Base-by-base conservation (phyloP, 148 eudicot genomes). In the Simmondsia chinensis region DNA sequence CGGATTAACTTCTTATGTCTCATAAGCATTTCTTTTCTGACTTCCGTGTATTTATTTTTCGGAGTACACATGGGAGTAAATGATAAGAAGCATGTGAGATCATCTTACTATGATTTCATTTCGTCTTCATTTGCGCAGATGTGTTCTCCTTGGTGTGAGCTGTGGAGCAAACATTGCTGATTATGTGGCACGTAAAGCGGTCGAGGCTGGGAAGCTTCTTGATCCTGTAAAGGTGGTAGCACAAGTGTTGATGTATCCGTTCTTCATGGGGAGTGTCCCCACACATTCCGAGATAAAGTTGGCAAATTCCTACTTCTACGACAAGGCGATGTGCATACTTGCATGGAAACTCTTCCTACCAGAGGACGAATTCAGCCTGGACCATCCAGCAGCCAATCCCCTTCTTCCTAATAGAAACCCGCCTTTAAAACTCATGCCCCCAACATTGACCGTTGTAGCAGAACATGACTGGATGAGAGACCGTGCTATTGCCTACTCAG, bases 381-480 rank as follows among this genome's bases (percentile, higher is more conserved):
- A 89, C 57, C 97, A 89, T 70, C 97, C 93, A 2, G 95, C 97
- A 14, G 97, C 95, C 24, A 89, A 89, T 39, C 97, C 97, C 1
- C 94, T 89, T 10, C 24, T 66, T 13, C 74, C 87, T 0, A 63
- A 62, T 25, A 43, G 87, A 20, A 71, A 77, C 3, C 95, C 95
- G 16, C 93, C 93, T 25, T 31, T 89, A n/a, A 84, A 84, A 47
- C 73, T 71, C 15, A 84, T 89, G 94, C 97, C 97, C 19, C 97
- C 97, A 7, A 89, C 97, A 6, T 58, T 89, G 49, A 75, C 95
- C 5, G 53, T 89, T 1, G 85, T 89, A 42, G 97, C 97, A 1
- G 95, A 89, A 31, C 97, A 61, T 31, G 97, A 89, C 54, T 84
- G 95, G 97, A 89, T 89, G 97, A 84, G 87, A 55, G 97, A 89